phyloP scores from a whole-genome alignment of 2,329 filamentous ascomycete genomes.

The Aspergillus jensenii region DNA sequence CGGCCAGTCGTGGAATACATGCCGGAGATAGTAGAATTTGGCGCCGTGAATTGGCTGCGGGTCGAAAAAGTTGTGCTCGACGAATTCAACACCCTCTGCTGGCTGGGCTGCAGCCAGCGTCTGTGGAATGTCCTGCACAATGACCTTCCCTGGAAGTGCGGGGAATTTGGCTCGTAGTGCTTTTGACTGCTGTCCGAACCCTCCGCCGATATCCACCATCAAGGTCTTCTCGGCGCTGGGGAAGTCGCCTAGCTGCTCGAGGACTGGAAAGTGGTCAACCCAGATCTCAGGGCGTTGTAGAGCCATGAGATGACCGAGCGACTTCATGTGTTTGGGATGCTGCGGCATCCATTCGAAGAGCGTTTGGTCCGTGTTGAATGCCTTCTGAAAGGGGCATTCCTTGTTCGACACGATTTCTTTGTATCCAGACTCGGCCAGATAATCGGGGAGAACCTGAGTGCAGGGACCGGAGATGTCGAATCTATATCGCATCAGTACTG shows the following conservation, averaged over 20 bases:
- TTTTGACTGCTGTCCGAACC: conserved; percentile 4
- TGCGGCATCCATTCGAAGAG: background rate
- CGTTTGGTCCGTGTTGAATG: background rate
- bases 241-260: background rate
- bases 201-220: conserved; percentile 12
- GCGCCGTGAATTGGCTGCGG: conserved; percentile 11
- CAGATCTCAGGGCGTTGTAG: background rate
- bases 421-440: background rate
- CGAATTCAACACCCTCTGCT: background rate
- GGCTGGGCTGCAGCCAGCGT: background rate
- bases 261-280: background rate
- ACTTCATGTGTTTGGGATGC: background rate
- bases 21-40: conserved; percentile 14
- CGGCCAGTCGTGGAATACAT: conserved; percentile 7
- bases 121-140: conserved; percentile 9
- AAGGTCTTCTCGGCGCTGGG: background rate
- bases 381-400: conserved; percentile 4
- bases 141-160: background rate
- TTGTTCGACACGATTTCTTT: background rate
- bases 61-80: conserved; percentile 18
- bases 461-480: conserved; percentile 17
- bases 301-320: background rate
- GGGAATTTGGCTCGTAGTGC: background rate
- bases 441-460: background rate
- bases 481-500: background rate